phyloP scores from a whole-genome alignment of 768 basidiomycete species.

The Collybiopsis luxurians region DNA sequence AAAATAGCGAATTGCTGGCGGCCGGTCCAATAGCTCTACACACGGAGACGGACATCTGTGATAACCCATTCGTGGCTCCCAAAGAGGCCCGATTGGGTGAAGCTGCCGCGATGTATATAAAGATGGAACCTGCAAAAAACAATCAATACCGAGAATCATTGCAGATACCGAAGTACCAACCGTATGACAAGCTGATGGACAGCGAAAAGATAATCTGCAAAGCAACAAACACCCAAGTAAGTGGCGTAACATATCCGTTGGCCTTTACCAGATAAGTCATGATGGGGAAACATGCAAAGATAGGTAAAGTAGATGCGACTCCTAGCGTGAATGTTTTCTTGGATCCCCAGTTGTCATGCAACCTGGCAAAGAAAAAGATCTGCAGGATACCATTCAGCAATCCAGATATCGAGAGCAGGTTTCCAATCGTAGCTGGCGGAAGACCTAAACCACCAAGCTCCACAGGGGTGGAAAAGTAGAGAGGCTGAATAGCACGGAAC shows the following conservation, averaged over 20 bases:
- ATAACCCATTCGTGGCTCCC: conserved; percentile 47
- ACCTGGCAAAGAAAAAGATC: conserved; percentile 40
- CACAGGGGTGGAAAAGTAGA: conserved; percentile 57
- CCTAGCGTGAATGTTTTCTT: conserved; percentile 13
- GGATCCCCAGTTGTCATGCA: conserved; percentile 11
- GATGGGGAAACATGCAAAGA: conserved; percentile 6
- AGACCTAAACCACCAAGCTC: conserved; percentile 65
- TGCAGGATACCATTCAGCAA: conserved; percentile 50
- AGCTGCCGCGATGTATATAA: conserved; percentile 43
- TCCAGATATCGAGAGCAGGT: conserved; percentile 50
- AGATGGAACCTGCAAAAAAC: conserved; percentile 29
- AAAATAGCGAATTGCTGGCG: conserved; percentile 45
- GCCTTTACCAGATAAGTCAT: conserved; percentile 3
- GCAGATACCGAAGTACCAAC: conserved; percentile 21
- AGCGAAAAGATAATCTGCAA: conserved; percentile 13
- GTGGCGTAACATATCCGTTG: neutral
- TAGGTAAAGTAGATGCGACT: conserved; percentile 11
- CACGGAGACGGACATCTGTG: conserved; percentile 24
- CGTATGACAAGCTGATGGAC: conserved; percentile 32
- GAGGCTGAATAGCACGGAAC: conserved; percentile 33
- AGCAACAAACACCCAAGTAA: conserved; percentile 6
- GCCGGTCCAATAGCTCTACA: conserved; percentile 46
- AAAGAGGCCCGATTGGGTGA: conserved; percentile 46
- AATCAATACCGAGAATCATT: neutral
- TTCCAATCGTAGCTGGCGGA: conserved; percentile 58